Evolutionary conservation across 306 rosid species (phyloP).

Genomic region (Potentilla sterilis): DNA sequence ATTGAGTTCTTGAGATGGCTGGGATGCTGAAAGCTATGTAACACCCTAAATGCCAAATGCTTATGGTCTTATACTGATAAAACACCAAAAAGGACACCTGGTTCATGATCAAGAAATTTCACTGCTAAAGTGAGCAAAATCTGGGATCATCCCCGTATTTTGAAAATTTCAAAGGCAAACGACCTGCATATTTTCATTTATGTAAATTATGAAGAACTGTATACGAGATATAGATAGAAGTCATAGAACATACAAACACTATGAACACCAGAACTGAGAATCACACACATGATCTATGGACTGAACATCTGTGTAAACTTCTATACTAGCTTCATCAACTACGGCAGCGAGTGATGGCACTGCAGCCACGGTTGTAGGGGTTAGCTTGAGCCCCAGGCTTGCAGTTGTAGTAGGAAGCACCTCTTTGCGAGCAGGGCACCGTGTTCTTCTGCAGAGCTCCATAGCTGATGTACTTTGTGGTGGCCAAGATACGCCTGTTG

Average conservation of each 20-base stretch:
- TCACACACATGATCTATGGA: background rate
- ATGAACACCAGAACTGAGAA: background rate
- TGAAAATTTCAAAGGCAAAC: background rate
- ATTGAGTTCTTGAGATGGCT: background rate
- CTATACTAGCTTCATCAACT: constrained; percentile 19
- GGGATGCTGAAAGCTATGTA: background rate
- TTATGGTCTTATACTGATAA: background rate
- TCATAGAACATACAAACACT: background rate
- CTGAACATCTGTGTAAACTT: constrained; percentile 1
- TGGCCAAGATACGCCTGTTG: constrained; percentile 73
- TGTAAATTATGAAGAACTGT: background rate
- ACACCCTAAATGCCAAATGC: background rate
- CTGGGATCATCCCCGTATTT: background rate
- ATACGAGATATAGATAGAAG: background rate
- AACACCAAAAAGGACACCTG: background rate
- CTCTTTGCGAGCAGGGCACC: constrained; percentile 71
- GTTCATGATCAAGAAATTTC: background rate
- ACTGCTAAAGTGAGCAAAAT: background rate
- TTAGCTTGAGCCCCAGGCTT: constrained; percentile 58
- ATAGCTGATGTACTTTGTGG: constrained; percentile 70
- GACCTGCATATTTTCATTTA: background rate
- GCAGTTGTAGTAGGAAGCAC: constrained; percentile 88
- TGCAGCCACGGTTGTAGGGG: constrained; percentile 80
- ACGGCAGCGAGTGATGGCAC: constrained; percentile 73
- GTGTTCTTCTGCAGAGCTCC: constrained; percentile 63